Base-by-base conservation (phyloP, 371 early-diverging fungal genomes). In the Apophysomyces trapeziformis region DNA sequence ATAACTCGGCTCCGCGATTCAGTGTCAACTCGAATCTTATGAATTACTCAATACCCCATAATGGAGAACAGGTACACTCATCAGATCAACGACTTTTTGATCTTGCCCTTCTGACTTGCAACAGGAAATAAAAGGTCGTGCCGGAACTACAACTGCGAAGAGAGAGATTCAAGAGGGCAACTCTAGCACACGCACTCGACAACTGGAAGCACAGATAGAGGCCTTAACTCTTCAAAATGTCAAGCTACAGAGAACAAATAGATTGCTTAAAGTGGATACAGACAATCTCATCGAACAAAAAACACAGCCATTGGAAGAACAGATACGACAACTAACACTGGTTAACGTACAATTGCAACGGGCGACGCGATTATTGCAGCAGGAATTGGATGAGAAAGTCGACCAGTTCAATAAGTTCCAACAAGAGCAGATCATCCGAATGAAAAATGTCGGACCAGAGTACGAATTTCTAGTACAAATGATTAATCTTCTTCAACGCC, bases 401-500 rank as follows among this genome's bases (percentile, higher is more conserved):
- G 72, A 39, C n/a, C 56, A 68, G 21, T 68, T 68, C 39, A 65
- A 71, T 21, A 64, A 43, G 26, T 47, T 68, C 8, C 68, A 73
- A 47, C 62, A 71, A 39, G 79, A 83, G 12, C 79, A 78, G 38
- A 77, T 83, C 16, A 45, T 72, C 13, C 68, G 76, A 45, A 80
- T 83, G 79, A 80, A 80, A 65, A 69, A 68, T 12, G 81, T 80
- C 12, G 84, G 84, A 7, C 84, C 84, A 47, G 84, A 83, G 59
- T 83, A 83, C 63, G 84, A 83, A 50, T 83, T 74, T 65, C 60
- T 83, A 4, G 84, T 83, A n/a, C 84, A 83, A 64, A 80, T 80
- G 75, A 72, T 83, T n/a, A 83, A 83, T 57, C 36, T 83, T 45
- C 74, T 83, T 16, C 79, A 83, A 38, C 76, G 81, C 66, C 81